These are phyloP conservation scores for Saccharomycopsis fibuligera DNA, from an alignment of 805 yeast species.

Conservation along the genomic window DNA sequence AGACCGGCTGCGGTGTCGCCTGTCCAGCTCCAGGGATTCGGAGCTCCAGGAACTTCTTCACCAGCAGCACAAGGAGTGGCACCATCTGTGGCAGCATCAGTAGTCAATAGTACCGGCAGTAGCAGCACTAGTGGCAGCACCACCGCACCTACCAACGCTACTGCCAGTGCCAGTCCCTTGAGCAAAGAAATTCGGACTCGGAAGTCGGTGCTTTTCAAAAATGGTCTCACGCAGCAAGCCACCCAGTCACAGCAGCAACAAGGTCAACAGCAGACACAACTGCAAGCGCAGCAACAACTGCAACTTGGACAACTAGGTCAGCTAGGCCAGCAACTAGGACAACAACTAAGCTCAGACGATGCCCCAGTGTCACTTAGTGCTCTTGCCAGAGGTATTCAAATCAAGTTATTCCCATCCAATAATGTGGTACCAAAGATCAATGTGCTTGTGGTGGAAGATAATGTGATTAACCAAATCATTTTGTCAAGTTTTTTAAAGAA, in stretches of 20 bases:
- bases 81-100: too few relatives aligned
- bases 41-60: not conserved
- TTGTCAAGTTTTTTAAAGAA: slow-evolving; percentile 81
- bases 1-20: too few relatives aligned
- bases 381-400: slow-evolving; percentile 15
- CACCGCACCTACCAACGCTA: not conserved
- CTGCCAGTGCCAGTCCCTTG: too few relatives aligned
- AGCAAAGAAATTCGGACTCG: too few relatives aligned
- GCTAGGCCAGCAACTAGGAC: not conserved
- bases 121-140: not conserved
- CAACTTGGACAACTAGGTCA: not conserved
- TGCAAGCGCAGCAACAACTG: not conserved
- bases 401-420: slow-evolving; percentile 22
- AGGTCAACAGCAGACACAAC: not conserved
- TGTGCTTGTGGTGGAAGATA: slow-evolving; percentile 93
- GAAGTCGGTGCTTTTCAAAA: too few relatives aligned
- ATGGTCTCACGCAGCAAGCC: too few relatives aligned
- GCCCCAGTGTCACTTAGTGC: not conserved
- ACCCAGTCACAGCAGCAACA: not conserved
- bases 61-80: not conserved
- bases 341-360: not conserved
- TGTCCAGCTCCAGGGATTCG: too few relatives aligned
- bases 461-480: slow-evolving; percentile 88
- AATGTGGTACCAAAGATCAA: slow-evolving; percentile 84
- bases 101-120: too few relatives aligned